A percentile compares a stretch with the other conserved stretches of the same genome.
Conservation (phyloP, 768 basidiomycete genomes). For the Leccinum subtestaceum region DNA sequence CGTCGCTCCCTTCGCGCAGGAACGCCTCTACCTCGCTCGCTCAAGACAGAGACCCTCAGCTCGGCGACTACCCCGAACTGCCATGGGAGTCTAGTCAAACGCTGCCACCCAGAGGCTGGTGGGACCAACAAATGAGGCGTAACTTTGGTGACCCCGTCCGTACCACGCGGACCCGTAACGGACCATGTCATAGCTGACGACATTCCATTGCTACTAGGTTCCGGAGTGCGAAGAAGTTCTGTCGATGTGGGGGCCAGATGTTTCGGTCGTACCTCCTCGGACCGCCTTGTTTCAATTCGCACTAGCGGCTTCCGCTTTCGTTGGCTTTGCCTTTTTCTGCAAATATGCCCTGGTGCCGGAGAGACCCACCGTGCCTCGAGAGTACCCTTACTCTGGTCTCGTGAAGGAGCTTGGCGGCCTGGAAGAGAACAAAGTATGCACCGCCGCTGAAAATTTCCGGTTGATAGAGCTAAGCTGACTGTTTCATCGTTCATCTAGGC, state of each 20-base stretch:
- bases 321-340: slow-evolving; percentile 57
- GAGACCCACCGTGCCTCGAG: slow-evolving; percentile 62
- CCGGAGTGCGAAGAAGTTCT: slow-evolving; percentile 79
- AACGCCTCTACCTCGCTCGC: slow-evolving; percentile 17
- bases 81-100: slow-evolving; percentile 66
- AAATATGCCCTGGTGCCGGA: slow-evolving; percentile 57
- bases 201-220: slow-evolving; percentile 48
- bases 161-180: slow-evolving; percentile 7
- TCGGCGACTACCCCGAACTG: slow-evolving; percentile 70
- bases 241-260: slow-evolving; percentile 88
- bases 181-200: slow-evolving; percentile 14
- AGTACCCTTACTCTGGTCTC: slow-evolving; percentile 76
- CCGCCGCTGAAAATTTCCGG: not conserved
- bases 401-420: slow-evolving; percentile 75
- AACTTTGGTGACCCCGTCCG: slow-evolving; percentile 79
- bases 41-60: slow-evolving; percentile 58
- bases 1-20: slow-evolving; percentile 2
- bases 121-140: slow-evolving; percentile 70
- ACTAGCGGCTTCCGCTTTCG: slow-evolving; percentile 59
- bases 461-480: slow-evolving; percentile 6
- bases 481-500: slow-evolving; percentile 28
- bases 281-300: slow-evolving; percentile 65
- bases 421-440: slow-evolving; percentile 71
- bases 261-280: slow-evolving; percentile 56
- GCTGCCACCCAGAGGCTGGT: slow-evolving; percentile 66